Evolutionary conservation across 805 yeast species (phyloP), one percentile per base, ranked within the genome.

Genomic region (Torulaspora microellipsoides): DNA sequence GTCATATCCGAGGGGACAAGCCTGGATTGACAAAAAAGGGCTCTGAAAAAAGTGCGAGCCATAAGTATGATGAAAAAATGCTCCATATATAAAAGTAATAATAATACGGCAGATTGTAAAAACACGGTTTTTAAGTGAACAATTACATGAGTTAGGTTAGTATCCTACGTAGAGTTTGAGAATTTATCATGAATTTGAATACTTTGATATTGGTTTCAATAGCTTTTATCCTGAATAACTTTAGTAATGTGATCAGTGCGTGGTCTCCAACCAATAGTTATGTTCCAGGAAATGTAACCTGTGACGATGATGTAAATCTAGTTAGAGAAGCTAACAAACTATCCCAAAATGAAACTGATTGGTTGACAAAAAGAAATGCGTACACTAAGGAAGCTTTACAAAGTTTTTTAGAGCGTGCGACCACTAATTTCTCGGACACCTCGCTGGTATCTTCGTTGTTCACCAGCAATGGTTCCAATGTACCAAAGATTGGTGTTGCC

Each of bases 231-330:
- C 15, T 36, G 7, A 36, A 34, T 14, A 10, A 31, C 8, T 29
- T 25, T 14, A 39, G 38, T 17, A 38, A 11, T 11, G 33, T 15
- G 12, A 23, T 13, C 3, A 25, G 15, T 27, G 70, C 69, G 0
- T 78, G 78, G 81, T 74, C 80, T 3, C 82, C 82, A 1, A 71
- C 78, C 0, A 71, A 75, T 44, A 67, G 76, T 1, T 82, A 82
- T 50, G 83, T 82, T 1, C 89, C 89, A 1, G 82, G 77, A 0
- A 61, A 64, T 11, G 75, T 80, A 5, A 64, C 69, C 2, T 81
- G 87, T 62, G 85, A 84, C 0, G 62, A 60, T 40, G 54, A 62
- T 34, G 44, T 53, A n/a, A 54, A 59, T 7, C 52, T 71, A 3
- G 61, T 72, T 1, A 72, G 89, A 59, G 66, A 65, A 7, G 86